Conservation (phyloP, 176 grass and related monocot species). For the Carex pumila region DNA sequence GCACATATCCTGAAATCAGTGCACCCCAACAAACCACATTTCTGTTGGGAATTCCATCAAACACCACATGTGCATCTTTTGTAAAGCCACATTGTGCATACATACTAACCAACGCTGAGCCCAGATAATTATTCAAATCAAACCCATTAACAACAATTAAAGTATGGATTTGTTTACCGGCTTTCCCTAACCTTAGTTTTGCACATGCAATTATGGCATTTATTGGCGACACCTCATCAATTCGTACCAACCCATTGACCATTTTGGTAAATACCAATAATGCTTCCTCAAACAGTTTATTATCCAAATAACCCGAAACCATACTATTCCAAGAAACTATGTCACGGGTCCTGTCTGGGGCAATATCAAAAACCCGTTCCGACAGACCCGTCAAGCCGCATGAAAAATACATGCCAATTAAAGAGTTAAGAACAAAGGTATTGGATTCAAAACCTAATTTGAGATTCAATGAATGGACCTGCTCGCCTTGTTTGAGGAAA, state of each 20-base stretch:
- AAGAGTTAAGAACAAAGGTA: slow-evolving; percentile 72
- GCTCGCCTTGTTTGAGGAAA: slow-evolving; percentile 31
- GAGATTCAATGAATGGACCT: slow-evolving; percentile 60
- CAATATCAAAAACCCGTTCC: slow-evolving; percentile 54
- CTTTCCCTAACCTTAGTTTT: slow-evolving; percentile 25
- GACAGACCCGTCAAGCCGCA: slow-evolving; percentile 44
- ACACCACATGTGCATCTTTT: slow-evolving; percentile 60
- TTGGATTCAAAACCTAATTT: slow-evolving; percentile 52
- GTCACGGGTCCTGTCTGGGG: slow-evolving; percentile 41
- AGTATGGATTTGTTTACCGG: slow-evolving; percentile 53
- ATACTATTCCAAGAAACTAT: slow-evolving; percentile 83
- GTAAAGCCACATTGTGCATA: slow-evolving; percentile 60
- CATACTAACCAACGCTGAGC: slow-evolving; percentile 79
- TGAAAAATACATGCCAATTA: slow-evolving; percentile 69
- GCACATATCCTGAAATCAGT: slow-evolving; percentile 66
- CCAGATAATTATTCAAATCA: slow-evolving; percentile 51
- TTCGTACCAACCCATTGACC: slow-evolving; percentile 27
- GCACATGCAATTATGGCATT: slow-evolving; percentile 68
- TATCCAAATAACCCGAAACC: slow-evolving; percentile 54
- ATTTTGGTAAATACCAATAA: slow-evolving; percentile 52
- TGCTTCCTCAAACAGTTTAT: slow-evolving; percentile 42
- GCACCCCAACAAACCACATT: slow-evolving; percentile 86
- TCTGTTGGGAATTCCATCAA: slow-evolving; percentile 49
- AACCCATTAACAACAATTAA: slow-evolving; percentile 61
- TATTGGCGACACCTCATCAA: slow-evolving; percentile 71